These are phyloP conservation scores for Juncus inflexus DNA, from an alignment of 176 grass and related monocot genomes.

Conservation along the genomic window DNA sequence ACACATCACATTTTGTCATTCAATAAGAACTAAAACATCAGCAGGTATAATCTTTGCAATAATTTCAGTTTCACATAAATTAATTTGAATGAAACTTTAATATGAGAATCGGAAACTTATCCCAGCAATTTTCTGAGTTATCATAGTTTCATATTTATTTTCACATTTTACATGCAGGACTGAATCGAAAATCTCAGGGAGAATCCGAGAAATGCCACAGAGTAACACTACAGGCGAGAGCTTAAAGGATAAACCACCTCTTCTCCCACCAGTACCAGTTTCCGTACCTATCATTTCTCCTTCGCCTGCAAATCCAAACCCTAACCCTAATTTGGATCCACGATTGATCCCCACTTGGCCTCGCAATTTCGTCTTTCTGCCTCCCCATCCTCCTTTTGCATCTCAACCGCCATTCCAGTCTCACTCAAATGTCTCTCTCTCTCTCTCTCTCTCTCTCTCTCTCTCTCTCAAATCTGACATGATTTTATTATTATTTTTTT, in stretches of 20 bases:
- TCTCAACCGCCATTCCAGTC: slow-evolving; percentile 20
- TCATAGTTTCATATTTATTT: no score
- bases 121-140: no score
- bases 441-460: not conserved
- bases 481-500: not conserved
- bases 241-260: slow-evolving; percentile 21
- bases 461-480: slow-evolving; percentile 9
- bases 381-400: slow-evolving; percentile 35
- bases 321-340: slow-evolving; percentile 16
- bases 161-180: no score
- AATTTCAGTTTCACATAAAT: no score
- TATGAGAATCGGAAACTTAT: no score
- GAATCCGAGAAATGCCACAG: no score
- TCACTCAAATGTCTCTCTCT: slow-evolving; percentile 35
- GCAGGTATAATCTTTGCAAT: no score
- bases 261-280: not conserved
- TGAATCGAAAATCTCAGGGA: no score
- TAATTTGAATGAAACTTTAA: no score
- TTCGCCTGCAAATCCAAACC: not conserved
- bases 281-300: slow-evolving; percentile 19
- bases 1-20: no score
- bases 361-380: slow-evolving; percentile 32
- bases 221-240: slow-evolving; percentile 4
- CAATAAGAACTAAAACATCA: no score
- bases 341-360: slow-evolving; percentile 38